Base-by-base conservation (phyloP, 345 rosid genomes). In the Crucihimalaya himalaica region DNA sequence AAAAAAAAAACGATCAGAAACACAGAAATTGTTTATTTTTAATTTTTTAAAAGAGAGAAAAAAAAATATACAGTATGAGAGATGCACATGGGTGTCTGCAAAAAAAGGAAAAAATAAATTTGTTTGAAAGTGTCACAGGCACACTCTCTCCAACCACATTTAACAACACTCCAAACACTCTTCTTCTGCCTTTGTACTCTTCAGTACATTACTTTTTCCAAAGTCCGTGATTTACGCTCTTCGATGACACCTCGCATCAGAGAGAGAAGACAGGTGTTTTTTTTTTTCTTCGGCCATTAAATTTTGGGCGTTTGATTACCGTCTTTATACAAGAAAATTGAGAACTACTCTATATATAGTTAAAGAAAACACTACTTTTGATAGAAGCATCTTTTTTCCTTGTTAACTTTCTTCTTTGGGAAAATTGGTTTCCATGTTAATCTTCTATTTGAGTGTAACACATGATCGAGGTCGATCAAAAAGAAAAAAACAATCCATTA, bases 211-310 rank as follows among this genome's bases (percentile, higher is more conserved):
- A 71, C 72, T 71, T 72, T 14, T 77, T 65, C 68, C 72, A 40
- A 71, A 77, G 80, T 50, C 80, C 80, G 80, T 77, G 72, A 77
- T 57, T 71, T 58, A 65, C 80, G 76, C 76, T 77, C 76, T 77
- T 71, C 79, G 27, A 71, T 71, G 80, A 48, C 76, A 64, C 66
- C 71, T 70, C 75, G 21, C 68, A 2, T 15, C 34, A 2, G 19
- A 28, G 23, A 47, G 23, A 51, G 13, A 37, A 16, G 42, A 52
- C 64, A 35, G 0, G 32, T 68, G 48, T 68, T 0, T 40, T 3
- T 61, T 68, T 51, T 37, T 53, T 51, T 50, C 65, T 74, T 48
- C 67, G 28, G 28, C 45, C 67, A 48, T 40, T 28, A 14, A 15
- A 18, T 58, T 67, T 50, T 52, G n/a, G n/a, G 18, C 42, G n/a